Conservation (phyloP, 768 basidiomycete genomes). For the Lactarius psammicola region DNA sequence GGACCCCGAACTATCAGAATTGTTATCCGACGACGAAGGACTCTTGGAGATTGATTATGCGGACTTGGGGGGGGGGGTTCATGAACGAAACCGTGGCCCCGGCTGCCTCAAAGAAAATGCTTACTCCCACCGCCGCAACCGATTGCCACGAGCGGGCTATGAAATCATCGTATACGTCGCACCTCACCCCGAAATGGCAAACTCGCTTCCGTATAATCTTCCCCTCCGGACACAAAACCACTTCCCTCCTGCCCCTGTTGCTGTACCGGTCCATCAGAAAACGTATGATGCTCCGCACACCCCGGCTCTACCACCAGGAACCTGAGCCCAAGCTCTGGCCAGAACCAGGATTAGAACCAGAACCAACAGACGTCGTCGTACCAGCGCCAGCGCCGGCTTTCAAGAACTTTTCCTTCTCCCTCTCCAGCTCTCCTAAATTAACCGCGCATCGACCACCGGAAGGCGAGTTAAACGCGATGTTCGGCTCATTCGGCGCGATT, state of each 20-base stretch:
- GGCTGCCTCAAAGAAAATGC: conserved; percentile 19
- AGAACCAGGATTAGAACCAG: too few relatives aligned
- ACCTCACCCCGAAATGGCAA: conserved; percentile 55
- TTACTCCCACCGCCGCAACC: not conserved
- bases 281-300: not conserved
- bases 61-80: conserved; percentile 51
- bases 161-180: conserved; percentile 79
- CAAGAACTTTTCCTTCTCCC: conserved; percentile 38
- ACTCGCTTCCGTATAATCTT: not conserved
- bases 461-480: conserved; percentile 36
- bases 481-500: conserved; percentile 54
- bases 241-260: conserved; percentile 37
- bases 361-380: not conserved
- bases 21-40: conserved; percentile 28
- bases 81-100: conserved; percentile 41
- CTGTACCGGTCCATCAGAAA: conserved; percentile 55
- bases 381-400: conserved; percentile 26
- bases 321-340: not conserved
- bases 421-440: conserved; percentile 33
- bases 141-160: conserved; percentile 42
- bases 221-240: not conserved
- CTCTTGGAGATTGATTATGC: conserved; percentile 56
- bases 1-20: conserved; percentile 4
- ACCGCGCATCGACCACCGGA: conserved; percentile 25
- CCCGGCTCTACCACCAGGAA: not conserved